Evolutionary conservation across 768 basidiomycete genomes (phyloP).

Genomic region (Rhodotorula sphaerocarpa): DNA sequence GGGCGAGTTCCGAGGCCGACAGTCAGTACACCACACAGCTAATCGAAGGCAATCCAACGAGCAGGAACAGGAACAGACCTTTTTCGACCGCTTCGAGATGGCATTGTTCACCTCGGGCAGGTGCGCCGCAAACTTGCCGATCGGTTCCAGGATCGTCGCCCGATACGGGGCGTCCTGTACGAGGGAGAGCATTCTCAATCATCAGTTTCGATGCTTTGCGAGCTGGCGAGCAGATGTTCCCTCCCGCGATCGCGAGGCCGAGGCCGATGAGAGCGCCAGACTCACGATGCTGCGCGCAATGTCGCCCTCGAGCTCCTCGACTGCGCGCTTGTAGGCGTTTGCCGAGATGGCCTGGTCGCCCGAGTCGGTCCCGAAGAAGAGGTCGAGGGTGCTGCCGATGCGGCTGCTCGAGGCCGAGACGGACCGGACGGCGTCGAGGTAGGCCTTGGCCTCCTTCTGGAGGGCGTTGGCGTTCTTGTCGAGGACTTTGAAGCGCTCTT

Average conservation of each 20-base stretch:
- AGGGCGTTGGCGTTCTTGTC: conserved; percentile 91
- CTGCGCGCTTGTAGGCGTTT: conserved; percentile 88
- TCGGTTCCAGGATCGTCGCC: conserved; percentile 86
- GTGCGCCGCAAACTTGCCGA: conserved; percentile 93
- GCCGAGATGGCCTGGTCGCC: conserved; percentile 88
- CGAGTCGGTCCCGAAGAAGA: conserved; percentile 67
- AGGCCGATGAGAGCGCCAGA: too few relatives aligned
- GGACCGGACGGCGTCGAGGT: conserved; percentile 91
- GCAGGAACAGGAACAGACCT: conserved; percentile 50
- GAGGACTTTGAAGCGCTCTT: conserved; percentile 81
- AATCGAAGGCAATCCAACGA: background rate
- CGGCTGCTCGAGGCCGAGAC: conserved; percentile 39
- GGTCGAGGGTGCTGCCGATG: conserved; percentile 58
- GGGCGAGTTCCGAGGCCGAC: background rate
- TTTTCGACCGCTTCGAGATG: conserved; percentile 89
- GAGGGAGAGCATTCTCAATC: background rate
- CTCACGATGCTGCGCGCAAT: conserved; percentile 76
- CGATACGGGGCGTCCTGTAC: conserved; percentile 82
- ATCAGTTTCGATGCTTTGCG: background rate
- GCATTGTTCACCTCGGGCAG: conserved; percentile 90
- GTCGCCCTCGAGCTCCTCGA: conserved; percentile 82
- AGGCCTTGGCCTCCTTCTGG: conserved; percentile 91
- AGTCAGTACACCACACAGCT: too few relatives aligned
- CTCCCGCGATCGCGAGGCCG: too few relatives aligned
- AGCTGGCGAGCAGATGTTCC: too few relatives aligned